Percentiles rank a stretch among this genome's conserved stretches.
Evolutionary conservation across 345 rosid genomes (phyloP).

Genomic region (Acer yangbiense): DNA sequence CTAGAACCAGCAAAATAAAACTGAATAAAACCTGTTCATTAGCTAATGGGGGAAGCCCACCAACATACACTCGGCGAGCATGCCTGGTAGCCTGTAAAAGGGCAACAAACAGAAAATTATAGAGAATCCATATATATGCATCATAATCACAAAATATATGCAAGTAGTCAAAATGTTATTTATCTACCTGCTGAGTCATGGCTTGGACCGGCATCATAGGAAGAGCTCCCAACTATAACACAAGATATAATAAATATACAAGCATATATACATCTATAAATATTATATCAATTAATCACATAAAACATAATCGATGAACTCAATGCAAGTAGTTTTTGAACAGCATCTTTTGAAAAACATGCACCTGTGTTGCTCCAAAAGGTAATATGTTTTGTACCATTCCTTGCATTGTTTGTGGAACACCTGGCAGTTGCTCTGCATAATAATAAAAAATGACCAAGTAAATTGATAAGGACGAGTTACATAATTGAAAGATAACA

Average conservation of each 20-base stretch:
- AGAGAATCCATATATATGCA: conserved; percentile 2
- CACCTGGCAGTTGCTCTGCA: conserved; percentile 35
- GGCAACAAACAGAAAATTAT: conserved; percentile 4
- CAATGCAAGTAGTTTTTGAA: neutral
- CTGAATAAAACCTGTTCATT: conserved; percentile 44
- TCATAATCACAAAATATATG: neutral
- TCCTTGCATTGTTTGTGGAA: conserved; percentile 31
- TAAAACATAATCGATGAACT: neutral
- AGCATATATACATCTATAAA: neutral
- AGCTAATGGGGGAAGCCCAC: conserved; percentile 47
- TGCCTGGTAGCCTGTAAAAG: conserved; percentile 43
- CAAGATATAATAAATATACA: neutral
- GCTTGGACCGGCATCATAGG: conserved; percentile 50
- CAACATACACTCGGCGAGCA: conserved; percentile 51
- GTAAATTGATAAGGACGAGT: neutral
- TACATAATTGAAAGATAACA: neutral
- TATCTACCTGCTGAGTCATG: conserved; percentile 54
- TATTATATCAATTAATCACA: neutral
- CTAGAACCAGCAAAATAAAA: neutral
- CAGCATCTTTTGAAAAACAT: neutral
- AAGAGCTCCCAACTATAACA: conserved; percentile 35
- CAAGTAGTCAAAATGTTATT: neutral
- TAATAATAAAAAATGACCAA: conserved; percentile 11
- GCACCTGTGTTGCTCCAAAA: conserved; percentile 40
- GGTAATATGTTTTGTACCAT: conserved; percentile 35